Percentiles rank a stretch among this genome's conserved stretches.
Conservation (phyloP, 352 stramenopile species). For the Globisporangium barbulae region DNA sequence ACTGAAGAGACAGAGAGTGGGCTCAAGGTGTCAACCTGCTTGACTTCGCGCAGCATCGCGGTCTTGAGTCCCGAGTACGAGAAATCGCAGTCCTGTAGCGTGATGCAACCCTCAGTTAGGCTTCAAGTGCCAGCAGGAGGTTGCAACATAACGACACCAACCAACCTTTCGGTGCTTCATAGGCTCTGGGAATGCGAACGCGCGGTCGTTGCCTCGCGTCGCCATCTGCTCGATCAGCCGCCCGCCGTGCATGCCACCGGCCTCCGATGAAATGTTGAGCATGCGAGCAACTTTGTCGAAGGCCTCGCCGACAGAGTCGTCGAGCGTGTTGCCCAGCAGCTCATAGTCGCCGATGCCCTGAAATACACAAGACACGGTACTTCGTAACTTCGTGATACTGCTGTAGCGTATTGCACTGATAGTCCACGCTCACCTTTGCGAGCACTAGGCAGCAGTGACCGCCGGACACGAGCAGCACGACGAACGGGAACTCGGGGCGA, state of each 20-base stretch:
- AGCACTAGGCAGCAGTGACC: constrained; percentile 98
- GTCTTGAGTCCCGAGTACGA: constrained; percentile 98
- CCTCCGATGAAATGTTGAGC: constrained; percentile 73
- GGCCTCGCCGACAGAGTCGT: constrained; percentile 97
- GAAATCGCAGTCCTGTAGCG: constrained; percentile 93
- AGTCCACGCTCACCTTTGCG: constrained; percentile 34
- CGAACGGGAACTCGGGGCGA: constrained; percentile 92
- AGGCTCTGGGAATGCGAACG: constrained; percentile 90
- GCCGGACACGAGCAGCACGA: constrained; percentile 97
- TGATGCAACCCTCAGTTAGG: neutral
- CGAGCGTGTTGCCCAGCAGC: constrained; percentile 95
- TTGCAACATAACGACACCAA: neutral
- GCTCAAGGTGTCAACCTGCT: constrained; percentile 29
- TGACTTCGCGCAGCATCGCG: constrained; percentile 86
- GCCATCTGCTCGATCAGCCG: constrained; percentile 94
- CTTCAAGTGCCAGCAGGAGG: neutral
- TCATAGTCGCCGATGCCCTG: constrained; percentile 91
- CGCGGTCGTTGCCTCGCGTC: constrained; percentile 84
- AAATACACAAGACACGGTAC: constrained; percentile 20
- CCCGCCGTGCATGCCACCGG: constrained; percentile 77
- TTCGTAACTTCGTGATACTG: neutral
- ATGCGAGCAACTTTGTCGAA: constrained; percentile 98
- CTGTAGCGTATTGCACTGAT: neutral
- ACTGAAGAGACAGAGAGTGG: neutral
- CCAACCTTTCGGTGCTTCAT: constrained; percentile 79